phyloP scores from a whole-genome alignment of 2,329 filamentous ascomycete genomes.

The Apiospora koreana region DNA sequence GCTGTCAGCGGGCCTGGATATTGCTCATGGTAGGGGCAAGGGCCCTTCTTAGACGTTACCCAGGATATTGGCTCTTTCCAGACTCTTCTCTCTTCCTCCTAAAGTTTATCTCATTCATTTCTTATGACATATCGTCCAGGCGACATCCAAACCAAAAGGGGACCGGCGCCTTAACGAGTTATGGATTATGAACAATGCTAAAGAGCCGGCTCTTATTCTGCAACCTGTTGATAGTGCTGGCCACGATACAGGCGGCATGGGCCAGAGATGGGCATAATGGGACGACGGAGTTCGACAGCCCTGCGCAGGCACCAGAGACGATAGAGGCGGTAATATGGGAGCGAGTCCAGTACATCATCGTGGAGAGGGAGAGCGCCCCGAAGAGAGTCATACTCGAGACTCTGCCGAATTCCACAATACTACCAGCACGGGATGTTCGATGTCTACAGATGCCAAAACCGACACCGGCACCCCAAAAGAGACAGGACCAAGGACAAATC shows the following conservation, averaged over 20 bases:
- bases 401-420: constrained; percentile 17
- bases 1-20: background rate
- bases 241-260: constrained; percentile 27
- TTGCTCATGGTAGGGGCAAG: background rate
- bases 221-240: constrained; percentile 30
- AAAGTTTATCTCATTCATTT: constrained; percentile 18
- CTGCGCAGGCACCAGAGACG: constrained; percentile 11
- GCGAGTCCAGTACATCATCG: constrained; percentile 20
- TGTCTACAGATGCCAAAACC: constrained; percentile 23
- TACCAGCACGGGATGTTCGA: constrained; percentile 23
- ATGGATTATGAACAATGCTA: constrained; percentile 33
- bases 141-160: constrained; percentile 17
- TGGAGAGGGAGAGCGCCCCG: constrained; percentile 15
- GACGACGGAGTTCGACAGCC: background rate
- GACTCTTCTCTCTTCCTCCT: constrained; percentile 16
- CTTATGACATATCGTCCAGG: constrained; percentile 24
- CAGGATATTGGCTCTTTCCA: background rate
- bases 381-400: constrained; percentile 21
- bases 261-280: constrained; percentile 20
- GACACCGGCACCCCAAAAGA: constrained; percentile 26
- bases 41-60: background rate
- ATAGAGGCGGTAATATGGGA: constrained; percentile 20
- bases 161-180: constrained; percentile 16
- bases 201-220: constrained; percentile 32
- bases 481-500: constrained; percentile 31